A percentile compares a stretch with the other conserved stretches of the same genome.
phyloP scores from a whole-genome alignment of 2,329 filamentous ascomycete species.

The Neopestalotiopsis sp. region DNA sequence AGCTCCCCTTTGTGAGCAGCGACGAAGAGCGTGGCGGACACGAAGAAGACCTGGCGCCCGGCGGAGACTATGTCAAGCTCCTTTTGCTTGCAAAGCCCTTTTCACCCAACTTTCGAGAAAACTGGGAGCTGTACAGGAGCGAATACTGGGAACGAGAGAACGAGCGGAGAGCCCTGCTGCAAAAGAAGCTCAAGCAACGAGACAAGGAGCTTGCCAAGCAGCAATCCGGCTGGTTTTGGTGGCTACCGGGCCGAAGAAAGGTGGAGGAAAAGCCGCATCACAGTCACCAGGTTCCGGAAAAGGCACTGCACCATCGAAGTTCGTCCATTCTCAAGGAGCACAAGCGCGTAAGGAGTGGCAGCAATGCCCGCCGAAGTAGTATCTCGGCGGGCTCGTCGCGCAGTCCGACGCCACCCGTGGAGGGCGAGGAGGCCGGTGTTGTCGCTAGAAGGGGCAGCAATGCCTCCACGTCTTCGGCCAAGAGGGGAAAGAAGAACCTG shows the following conservation, averaged over 20 bases:
- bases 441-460: slow-evolving; percentile 51
- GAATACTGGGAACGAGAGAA: slow-evolving; percentile 99
- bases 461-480: slow-evolving; percentile 52
- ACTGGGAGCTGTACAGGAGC: slow-evolving; percentile 92
- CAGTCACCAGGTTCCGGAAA: slow-evolving; percentile 36
- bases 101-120: slow-evolving; percentile 90
- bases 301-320: slow-evolving; percentile 45
- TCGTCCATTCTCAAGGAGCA: slow-evolving; percentile 50
- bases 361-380: slow-evolving; percentile 54
- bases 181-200: slow-evolving; percentile 70
- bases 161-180: slow-evolving; percentile 77
- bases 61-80: slow-evolving; percentile 90
- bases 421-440: slow-evolving; percentile 42
- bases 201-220: slow-evolving; percentile 72
- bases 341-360: slow-evolving; percentile 56
- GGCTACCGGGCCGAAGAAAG: slow-evolving; percentile 73
- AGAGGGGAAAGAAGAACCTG: slow-evolving; percentile 56
- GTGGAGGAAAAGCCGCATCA: slow-evolving; percentile 29
- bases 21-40: slow-evolving; percentile 71
- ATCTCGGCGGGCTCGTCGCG: slow-evolving; percentile 53
- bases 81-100: slow-evolving; percentile 93
- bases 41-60: slow-evolving; percentile 88
- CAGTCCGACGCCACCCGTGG: slow-evolving; percentile 53
- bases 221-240: slow-evolving; percentile 81
- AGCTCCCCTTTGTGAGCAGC: slow-evolving; percentile 41